Percentiles rank a stretch among this genome's conserved stretches.
Conservation (phyloP, 176 grass and related monocot genomes). For the Paspalum vaginatum region DNA sequence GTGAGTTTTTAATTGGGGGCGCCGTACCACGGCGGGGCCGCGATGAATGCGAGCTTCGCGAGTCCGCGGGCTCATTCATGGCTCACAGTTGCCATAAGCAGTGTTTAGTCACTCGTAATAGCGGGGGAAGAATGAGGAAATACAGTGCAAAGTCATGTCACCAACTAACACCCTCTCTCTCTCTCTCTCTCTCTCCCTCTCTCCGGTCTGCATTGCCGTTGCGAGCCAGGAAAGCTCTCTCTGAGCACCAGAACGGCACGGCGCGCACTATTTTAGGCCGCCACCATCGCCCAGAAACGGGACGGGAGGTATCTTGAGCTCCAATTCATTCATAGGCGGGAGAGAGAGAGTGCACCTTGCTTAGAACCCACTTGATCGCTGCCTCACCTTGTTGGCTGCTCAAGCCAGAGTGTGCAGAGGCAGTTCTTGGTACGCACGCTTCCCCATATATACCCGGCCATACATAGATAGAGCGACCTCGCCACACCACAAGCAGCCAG, state of each 20-base stretch:
- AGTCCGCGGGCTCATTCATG: slow-evolving; percentile 14
- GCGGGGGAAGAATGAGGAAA: background rate
- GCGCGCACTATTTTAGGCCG: slow-evolving; percentile 53
- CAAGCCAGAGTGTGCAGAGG: background rate
- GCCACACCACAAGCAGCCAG: slow-evolving; percentile 31
- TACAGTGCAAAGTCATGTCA: background rate
- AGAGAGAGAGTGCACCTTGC: slow-evolving; percentile 48
- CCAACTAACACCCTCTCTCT: slow-evolving; percentile 27
- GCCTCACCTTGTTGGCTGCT: slow-evolving; percentile 41
- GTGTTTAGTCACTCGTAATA: background rate
- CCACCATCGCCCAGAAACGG: slow-evolving; percentile 27
- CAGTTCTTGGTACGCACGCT: slow-evolving; percentile 55
- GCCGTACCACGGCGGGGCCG: slow-evolving; percentile 7
- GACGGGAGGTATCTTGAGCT: slow-evolving; percentile 65
- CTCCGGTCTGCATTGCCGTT: background rate
- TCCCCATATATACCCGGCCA: slow-evolving; percentile 52
- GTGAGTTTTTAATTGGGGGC: background rate
- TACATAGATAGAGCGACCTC: slow-evolving; percentile 26
- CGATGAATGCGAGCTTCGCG: background rate
- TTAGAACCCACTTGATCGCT: slow-evolving; percentile 79
- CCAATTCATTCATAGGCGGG: slow-evolving; percentile 56
- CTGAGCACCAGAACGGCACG: too few relatives aligned
- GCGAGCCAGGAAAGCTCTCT: background rate
- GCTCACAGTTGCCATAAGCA: slow-evolving; percentile 19
- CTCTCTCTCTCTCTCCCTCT: background rate